Base-by-base conservation (phyloP, 1,139 yeast species). In the Candida dubliniensis region DNA sequence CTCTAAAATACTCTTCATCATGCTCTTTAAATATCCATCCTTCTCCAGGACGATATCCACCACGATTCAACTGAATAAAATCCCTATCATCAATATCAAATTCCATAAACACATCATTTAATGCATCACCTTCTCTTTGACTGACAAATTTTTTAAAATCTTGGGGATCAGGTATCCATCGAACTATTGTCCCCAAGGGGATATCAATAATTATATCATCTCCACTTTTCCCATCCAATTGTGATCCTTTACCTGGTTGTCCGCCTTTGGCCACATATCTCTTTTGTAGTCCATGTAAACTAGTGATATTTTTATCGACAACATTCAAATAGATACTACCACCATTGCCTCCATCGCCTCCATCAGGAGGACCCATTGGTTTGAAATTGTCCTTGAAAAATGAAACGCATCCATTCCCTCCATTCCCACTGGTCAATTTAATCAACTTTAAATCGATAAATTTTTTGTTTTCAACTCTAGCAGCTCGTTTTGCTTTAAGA, bases 331-430 rank as follows among this genome's bases (percentile, higher is more conserved):
- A 91, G 2, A 93, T 77, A 44, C 86, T 77, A 1, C 99, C 99
- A 10, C 99, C 99, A 49, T 75, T 71, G 5, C 99, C 99, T 23
- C 99, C 99, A 64, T 93, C 98, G 12, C 99, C 99, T 23, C 99
- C 99, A 63, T 91, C 96, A 0, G 99, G 96, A 0, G 99, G 98
- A 0, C 99, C 99, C 14, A 77, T 74, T 0, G 96, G 76, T 36
- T 88, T 69, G 42, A 90, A 87, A 1, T 96, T 88, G 55, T 89
- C 98, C 49, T 96, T 70, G 51, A 85, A 78, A 61, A 93, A 93
- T 0, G 97, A 85, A 0, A 89, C 85, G 40, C 81, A 76, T 6
- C 99, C 99, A 59, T 84, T 76, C 1, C 99, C 99, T 26, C 99
- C 99, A 40, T 70, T 72, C 0, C 99, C 99, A 36, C 95, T 82